Base-by-base conservation (phyloP, 2,329 filamentous ascomycete species). In the Aspergillus aculeatus region DNA sequence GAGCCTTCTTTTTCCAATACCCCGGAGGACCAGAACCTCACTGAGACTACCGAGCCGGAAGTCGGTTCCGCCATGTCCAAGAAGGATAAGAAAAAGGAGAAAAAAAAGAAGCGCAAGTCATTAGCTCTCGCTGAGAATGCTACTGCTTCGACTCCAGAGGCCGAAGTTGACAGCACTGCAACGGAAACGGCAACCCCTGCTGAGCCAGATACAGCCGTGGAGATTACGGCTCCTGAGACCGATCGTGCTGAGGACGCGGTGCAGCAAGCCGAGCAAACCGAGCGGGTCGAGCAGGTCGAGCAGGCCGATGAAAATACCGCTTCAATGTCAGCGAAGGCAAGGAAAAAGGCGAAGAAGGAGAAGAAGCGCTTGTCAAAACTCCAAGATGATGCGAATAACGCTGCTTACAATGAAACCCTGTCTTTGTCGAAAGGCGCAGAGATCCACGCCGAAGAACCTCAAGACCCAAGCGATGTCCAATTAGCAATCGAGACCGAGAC, bases 281-380 rank as follows among this genome's bases (percentile, higher is more conserved):
- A 69, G 49, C 23, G 4, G 23, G 23, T 29, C 26, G 26, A 59
- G n/a, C 56, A 63, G 5, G 50, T 57, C 6, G 51, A 65, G 19
- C 60, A 64, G 19, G 54, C 62, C 2, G 66, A 69, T 47, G 56
- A 62, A 14, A 68, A 73, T 4, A 12, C 53, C 35, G 68, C 69
- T 26, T 70, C 66, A 62, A 73, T 72, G 63, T 69, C 74, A 7
- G 63, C 72, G 41, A 73, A 78, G 53, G 68, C 69, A 58, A 80
- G 77, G 62, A 77, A 80, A 66, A 83, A 81, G 64, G 78, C 72
- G 11, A 82, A 82, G 65, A 82, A 82, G 60, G 77, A 79, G 31
- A 76, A 75, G 62, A 74, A 71, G 61, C 71, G 69, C 50, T 69
- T 72, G 44, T 75, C 73, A 16, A 72, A 74, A 55, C 69, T 59